Evolutionary conservation across 2,329 filamentous ascomycete species (phyloP), one percentile per base, ranked within the genome.

Genomic region (Truncatella angustata): DNA sequence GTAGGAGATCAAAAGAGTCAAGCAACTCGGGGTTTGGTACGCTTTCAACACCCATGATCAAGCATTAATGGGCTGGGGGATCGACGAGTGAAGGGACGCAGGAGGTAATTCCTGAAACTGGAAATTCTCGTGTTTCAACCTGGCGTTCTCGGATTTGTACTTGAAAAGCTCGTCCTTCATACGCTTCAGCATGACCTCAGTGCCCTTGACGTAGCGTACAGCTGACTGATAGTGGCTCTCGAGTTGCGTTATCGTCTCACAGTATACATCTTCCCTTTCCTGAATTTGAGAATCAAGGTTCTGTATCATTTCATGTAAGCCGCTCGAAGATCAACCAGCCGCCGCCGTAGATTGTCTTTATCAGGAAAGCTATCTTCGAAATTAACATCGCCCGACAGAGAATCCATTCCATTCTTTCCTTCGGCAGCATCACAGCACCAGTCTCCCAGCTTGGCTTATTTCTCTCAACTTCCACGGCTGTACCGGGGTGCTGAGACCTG

Each of bases 171-270:
- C 94, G 64, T 97, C 91, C 75, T 97, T 97, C 80, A 99, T 93
- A 70, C 95, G 93, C 71, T 94, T 92, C 45, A 99, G 82, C 91
- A 99, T 97, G 80, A 97, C 97, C 72, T 99, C 94, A 1, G 94
- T 97, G 53, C 94, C 94, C 71, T 96, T 95, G 60, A 99, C 90
- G 65, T 99, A 99, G 70, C 97, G 94, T 46, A 97, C 92, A 14
- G 94, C 93, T 37, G 94, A 96, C 70, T 97, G 91, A 68, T 99
- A 97, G 69, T 99, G 94, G 66, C 92, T 96, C 72, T 97, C 92
- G 28, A 99, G 84, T 66, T 96, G 92, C 54, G 90, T 84, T 48
- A 99, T 80, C 70, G 97, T 97, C 68, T 97, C 92, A 56, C 92
- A 88, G 73, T 96, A 97, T 43, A 88, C 83, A 51, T 84, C 81